phyloP scores from a whole-genome alignment of 257 asterid genomes.

The Penstemon newberryi region DNA sequence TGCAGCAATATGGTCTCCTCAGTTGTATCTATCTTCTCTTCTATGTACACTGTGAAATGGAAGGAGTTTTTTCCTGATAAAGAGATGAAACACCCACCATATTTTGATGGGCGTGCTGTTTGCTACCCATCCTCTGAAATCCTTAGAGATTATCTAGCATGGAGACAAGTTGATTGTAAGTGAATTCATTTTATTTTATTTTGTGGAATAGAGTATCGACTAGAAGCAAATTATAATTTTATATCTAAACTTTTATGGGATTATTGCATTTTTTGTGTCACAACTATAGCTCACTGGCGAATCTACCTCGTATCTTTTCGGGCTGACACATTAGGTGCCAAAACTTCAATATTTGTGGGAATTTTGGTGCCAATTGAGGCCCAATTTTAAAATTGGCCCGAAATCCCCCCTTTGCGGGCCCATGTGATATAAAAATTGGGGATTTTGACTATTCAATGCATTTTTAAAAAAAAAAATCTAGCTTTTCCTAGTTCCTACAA shows the following conservation, averaged over 20 bases:
- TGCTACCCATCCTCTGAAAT: conserved; percentile 75
- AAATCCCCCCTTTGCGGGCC: too few species aligned
- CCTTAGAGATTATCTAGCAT: conserved; percentile 74
- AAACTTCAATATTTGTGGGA: too few species aligned
- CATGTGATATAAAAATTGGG: too few species aligned
- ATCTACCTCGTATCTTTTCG: too few species aligned
- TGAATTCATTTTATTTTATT: conserved; percentile 9
- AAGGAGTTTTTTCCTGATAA: conserved; percentile 57
- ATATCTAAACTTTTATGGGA: not conserved
- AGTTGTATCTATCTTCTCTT: conserved; percentile 71
- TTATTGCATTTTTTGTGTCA: too few species aligned
- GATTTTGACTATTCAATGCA: too few species aligned
- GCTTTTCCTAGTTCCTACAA: too few species aligned
- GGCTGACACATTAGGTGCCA: too few species aligned
- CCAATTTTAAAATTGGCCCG: too few species aligned
- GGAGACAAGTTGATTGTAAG: conserved; percentile 99
- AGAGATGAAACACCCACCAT: conserved; percentile 59
- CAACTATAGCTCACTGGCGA: too few species aligned
- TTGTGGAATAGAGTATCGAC: conserved; percentile 4
- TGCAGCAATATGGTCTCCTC: conserved; percentile 72
- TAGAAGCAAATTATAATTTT: not conserved
- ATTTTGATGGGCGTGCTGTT: conserved; percentile 84
- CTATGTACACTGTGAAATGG: conserved; percentile 70
- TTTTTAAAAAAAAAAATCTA: too few species aligned
- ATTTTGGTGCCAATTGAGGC: too few species aligned